Conservation (phyloP, 2,329 filamentous ascomycete genomes). For the Aspergillus ochraceoroseus region DNA sequence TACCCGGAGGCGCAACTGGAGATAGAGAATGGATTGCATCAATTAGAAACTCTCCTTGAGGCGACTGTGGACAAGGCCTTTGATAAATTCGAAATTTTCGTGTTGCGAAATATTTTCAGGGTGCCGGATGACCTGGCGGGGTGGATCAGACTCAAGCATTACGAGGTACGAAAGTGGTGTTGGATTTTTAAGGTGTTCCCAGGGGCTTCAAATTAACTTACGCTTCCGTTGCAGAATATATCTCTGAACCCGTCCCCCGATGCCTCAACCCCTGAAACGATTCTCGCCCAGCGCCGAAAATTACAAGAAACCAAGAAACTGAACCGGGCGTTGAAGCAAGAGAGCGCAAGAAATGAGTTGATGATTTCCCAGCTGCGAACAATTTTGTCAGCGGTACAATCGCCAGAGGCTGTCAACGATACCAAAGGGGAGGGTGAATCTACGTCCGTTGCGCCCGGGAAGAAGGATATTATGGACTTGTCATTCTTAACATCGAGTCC, state of each 20-base stretch:
- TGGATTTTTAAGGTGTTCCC: neutral
- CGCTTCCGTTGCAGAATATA: conserved; percentile 31
- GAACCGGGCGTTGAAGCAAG: conserved; percentile 63
- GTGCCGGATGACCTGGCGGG: conserved; percentile 66
- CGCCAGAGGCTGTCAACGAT: conserved; percentile 12
- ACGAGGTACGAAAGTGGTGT: conserved; percentile 54
- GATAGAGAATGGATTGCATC: conserved; percentile 82
- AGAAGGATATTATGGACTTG: conserved; percentile 40
- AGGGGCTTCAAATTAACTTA: neutral
- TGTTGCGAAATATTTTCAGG: conserved; percentile 76
- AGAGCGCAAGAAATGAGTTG: conserved; percentile 66
- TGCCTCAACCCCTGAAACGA: conserved; percentile 59
- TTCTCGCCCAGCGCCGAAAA: conserved; percentile 67
- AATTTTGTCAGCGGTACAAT: conserved; percentile 45
- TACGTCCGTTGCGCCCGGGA: conserved; percentile 22
- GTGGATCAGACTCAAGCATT: conserved; percentile 80
- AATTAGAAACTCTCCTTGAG: conserved; percentile 76
- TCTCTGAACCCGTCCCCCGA: conserved; percentile 31
- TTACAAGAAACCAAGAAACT: conserved; percentile 74
- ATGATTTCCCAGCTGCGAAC: conserved; percentile 61
- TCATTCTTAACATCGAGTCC: conserved; percentile 54
- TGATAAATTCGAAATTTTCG: conserved; percentile 83
- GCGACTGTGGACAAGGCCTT: conserved; percentile 79
- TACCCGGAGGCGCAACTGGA: conserved; percentile 58
- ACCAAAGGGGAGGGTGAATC: conserved; percentile 18